These are phyloP conservation scores for Trichoderma asperelloides DNA, from an alignment of 495 filamentous ascomycete species.

Conservation along the genomic window DNA sequence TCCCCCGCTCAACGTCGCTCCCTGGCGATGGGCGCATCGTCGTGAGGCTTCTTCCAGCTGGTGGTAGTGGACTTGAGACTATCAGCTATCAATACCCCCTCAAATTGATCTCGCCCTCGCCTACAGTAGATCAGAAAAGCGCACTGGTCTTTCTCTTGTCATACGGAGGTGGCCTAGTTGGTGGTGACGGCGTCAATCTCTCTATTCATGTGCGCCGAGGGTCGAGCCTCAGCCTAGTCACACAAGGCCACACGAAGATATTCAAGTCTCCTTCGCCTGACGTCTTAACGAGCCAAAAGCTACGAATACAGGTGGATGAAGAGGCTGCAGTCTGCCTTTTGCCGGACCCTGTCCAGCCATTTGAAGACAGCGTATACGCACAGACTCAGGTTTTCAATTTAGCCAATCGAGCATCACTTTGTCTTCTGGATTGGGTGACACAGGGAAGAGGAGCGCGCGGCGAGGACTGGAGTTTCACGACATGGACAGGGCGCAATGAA, in stretches of 20 bases:
- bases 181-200: slow-evolving; percentile 73
- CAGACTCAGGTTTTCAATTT: slow-evolving; percentile 72
- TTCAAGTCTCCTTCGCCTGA: slow-evolving; percentile 61
- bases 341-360: slow-evolving; percentile 92
- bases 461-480: slow-evolving; percentile 77
- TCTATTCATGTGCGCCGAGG: slow-evolving; percentile 50
- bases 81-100: slow-evolving; percentile 89
- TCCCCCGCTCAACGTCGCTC: slow-evolving; percentile 58
- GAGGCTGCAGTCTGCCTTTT: slow-evolving; percentile 72
- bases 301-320: slow-evolving; percentile 52
- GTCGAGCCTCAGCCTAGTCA: slow-evolving; percentile 73
- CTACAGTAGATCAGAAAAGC: slow-evolving; percentile 44
- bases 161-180: slow-evolving; percentile 89
- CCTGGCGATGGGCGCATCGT: slow-evolving; percentile 73
- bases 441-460: slow-evolving; percentile 77
- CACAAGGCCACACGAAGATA: slow-evolving; percentile 93
- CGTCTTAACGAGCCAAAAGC: slow-evolving; percentile 56
- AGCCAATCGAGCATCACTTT: slow-evolving; percentile 51
- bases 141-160: slow-evolving; percentile 77
- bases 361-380: slow-evolving; percentile 67
- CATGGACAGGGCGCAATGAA: slow-evolving; percentile 79
- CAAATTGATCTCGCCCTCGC: slow-evolving; percentile 71
- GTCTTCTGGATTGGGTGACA: slow-evolving; percentile 86
- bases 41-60: slow-evolving; percentile 61
- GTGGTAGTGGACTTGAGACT: slow-evolving; percentile 58